phyloP scores from a whole-genome alignment of 2,329 filamentous ascomycete species.

The Xylariaceae sp. region DNA sequence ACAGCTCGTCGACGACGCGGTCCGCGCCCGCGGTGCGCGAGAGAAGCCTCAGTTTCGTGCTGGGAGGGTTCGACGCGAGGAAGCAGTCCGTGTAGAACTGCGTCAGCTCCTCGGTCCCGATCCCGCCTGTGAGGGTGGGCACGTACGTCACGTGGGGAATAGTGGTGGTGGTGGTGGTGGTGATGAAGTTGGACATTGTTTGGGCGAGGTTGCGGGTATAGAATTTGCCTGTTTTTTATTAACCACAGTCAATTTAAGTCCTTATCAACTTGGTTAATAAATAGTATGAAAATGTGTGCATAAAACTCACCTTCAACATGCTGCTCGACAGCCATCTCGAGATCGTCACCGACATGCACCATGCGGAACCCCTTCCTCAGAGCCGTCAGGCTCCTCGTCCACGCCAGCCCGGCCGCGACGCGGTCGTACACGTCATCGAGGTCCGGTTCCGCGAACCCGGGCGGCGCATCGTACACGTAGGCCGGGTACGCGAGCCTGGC shows the following conservation, averaged over 20 bases:
- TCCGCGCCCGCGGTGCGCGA: constrained; percentile 61
- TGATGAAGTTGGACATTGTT: constrained; percentile 56
- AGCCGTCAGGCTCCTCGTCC: constrained; percentile 56
- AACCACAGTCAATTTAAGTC: too few relatives aligned
- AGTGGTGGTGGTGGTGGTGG: constrained; percentile 54
- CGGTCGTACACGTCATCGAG: constrained; percentile 63
- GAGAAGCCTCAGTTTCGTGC: constrained; percentile 54
- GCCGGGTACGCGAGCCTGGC: constrained; percentile 34
- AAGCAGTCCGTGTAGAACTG: constrained; percentile 63
- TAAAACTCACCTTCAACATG: constrained; percentile 52
- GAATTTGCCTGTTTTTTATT: constrained; percentile 41
- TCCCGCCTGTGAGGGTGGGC: constrained; percentile 59
- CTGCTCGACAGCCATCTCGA: constrained; percentile 61
- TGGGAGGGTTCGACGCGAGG: constrained; percentile 55
- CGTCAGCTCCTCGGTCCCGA: constrained; percentile 52
- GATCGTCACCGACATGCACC: constrained; percentile 57
- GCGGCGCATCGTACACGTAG: constrained; percentile 42
- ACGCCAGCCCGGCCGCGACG: constrained; percentile 60
- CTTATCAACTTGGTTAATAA: too few relatives aligned
- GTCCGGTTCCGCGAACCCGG: constrained; percentile 68
- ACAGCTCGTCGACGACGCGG: constrained; percentile 59
- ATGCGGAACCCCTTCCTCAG: constrained; percentile 60
- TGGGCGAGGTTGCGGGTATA: constrained; percentile 50
- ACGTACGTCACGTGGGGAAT: constrained; percentile 65
- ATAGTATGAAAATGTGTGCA: too few relatives aligned